Evolutionary conservation across 2,329 filamentous ascomycete species (phyloP).

Genomic region (Eutypa lata): DNA sequence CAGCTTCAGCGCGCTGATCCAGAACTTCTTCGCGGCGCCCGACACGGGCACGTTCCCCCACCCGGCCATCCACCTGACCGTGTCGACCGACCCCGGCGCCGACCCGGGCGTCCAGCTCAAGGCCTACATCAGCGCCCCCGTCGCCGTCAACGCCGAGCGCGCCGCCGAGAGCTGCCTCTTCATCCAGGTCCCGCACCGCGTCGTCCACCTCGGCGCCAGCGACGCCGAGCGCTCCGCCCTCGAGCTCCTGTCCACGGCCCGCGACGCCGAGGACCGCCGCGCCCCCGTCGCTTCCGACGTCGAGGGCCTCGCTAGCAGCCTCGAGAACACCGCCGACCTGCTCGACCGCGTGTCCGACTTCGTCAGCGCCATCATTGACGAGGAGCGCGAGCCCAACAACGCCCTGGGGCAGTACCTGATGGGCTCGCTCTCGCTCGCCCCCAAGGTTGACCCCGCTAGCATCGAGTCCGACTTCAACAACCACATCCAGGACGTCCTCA

Average conservation of each 20-base stretch:
- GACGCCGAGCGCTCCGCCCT: constrained; percentile 60
- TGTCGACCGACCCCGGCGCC: constrained; percentile 83
- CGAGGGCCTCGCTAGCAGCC: constrained; percentile 78
- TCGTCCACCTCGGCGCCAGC: constrained; percentile 78
- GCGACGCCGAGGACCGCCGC: constrained; percentile 71
- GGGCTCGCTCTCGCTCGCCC: constrained; percentile 87
- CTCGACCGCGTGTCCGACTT: constrained; percentile 89
- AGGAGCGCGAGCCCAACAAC: constrained; percentile 85
- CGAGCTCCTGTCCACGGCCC: constrained; percentile 79
- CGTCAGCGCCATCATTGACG: constrained; percentile 89
- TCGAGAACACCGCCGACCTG: constrained; percentile 85
- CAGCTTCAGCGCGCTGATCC: constrained; percentile 96
- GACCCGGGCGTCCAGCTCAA: constrained; percentile 86
- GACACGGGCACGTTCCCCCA: constrained; percentile 97
- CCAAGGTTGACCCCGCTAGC: constrained; percentile 86
- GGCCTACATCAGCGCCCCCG: constrained; percentile 93
- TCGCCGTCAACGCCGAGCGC: constrained; percentile 91
- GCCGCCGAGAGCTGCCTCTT: constrained; percentile 96
- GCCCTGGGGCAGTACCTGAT: constrained; percentile 93
- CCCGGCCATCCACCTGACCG: constrained; percentile 95
- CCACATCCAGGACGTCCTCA: constrained; percentile 97
- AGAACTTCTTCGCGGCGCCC: constrained; percentile 98
- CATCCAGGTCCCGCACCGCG: constrained; percentile 93
- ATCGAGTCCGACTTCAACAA: constrained; percentile 99
- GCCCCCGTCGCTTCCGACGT: constrained; percentile 80